Evolutionary conservation across 2,329 filamentous ascomycete genomes (phyloP), one percentile per base, ranked within the genome.

Genomic region (Epichloe typhina): DNA sequence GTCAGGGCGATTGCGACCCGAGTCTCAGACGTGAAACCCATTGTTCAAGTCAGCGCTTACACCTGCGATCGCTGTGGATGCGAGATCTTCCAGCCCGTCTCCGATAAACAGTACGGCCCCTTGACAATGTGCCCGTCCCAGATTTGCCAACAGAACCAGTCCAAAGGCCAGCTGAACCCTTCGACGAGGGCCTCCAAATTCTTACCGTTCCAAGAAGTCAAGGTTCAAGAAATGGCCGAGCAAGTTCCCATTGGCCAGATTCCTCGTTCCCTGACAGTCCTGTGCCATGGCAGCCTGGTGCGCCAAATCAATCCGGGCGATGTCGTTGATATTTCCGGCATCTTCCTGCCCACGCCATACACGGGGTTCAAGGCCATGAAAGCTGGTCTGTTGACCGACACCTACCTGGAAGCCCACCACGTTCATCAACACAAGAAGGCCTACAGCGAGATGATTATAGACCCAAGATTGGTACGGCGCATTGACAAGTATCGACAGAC

Each of bases 191-290:
- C 91, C 0, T 96, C 90, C 48, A 98, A 97, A 62, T 98, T 97
- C 63, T 72, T 95, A 61, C 89, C 93, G 3, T 98, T 98, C 73
- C 93, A 98, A 68, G 93, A 98, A 68, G 82, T 97, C 69, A 97
- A 97, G 72, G 89, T 98, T 51, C 93, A 98, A 69, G 93, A 98
- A 66, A 88, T 97, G 82, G 89, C 93, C n/a, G 93, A 98, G 65
- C 93, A 98, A 67, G 93, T 98, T 0, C 93, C 93, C 7, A 94
- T 98, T 56, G 93, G 93, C 47, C 93, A 98, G 65, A 98, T 98
- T 60, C 93, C 93, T 35, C 82, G 93, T 53, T 88, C 88, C 52
- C 72, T 98, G 55, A 97, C 91, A 0, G 73, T 98, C 21, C 80
- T 95, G 61, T 95, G 89, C 67, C 85, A 94, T 62, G 93, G 93